phyloP scores from a whole-genome alignment of 345 rosid genomes.

The Citrus trifoliata region DNA sequence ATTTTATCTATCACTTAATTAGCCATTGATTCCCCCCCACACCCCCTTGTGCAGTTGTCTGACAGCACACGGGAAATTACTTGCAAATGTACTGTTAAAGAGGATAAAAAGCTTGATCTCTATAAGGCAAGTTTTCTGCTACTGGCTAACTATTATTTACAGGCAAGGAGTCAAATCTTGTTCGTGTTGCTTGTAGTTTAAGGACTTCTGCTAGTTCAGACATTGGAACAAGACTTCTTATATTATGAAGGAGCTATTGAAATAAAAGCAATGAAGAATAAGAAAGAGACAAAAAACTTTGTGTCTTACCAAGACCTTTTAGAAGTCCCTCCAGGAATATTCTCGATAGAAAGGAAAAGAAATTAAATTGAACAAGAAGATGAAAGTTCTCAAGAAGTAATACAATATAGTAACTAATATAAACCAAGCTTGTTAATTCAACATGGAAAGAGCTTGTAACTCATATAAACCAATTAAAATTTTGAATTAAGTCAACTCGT shows the following conservation, averaged over 20 bases:
- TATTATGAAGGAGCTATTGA: neutral
- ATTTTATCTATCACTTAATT: neutral
- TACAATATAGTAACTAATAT: no score
- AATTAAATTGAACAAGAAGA: neutral
- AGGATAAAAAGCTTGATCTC: constrained; percentile 25
- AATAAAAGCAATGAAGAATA: neutral
- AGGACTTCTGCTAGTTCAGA: neutral
- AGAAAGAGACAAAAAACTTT: neutral
- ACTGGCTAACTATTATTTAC: no score
- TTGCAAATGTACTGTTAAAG: constrained; percentile 37
- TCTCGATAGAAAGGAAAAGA: neutral
- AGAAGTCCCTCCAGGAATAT: neutral
- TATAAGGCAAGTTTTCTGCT: constrained; percentile 31
- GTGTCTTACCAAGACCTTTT: neutral
- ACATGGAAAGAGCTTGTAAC: neutral
- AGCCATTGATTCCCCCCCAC: neutral
- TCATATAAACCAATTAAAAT: no score
- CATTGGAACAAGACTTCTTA: neutral
- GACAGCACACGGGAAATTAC: constrained; percentile 14
- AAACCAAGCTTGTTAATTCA: neutral
- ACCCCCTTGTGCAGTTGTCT: neutral
- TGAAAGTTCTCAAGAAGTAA: neutral
- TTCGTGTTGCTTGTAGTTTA: neutral
- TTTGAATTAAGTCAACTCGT: neutral
- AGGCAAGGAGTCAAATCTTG: neutral